Percentiles rank a stretch among this genome's conserved stretches.
Conservation (phyloP, 129 eudicot species). For the Ambrosia artemisiifolia region DNA sequence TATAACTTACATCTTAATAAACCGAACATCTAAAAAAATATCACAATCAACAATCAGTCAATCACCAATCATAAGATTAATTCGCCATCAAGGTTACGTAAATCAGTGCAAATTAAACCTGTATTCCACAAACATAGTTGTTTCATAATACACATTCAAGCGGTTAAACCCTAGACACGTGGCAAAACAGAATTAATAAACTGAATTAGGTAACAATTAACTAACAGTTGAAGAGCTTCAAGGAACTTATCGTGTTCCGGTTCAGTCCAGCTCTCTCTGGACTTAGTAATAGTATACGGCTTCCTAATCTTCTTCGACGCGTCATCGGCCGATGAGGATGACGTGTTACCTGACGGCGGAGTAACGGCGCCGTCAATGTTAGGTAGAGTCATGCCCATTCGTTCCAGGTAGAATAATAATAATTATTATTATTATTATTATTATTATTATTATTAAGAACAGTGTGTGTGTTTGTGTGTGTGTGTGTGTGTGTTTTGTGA, state of each 20-base stretch:
- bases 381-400: conserved; percentile 64
- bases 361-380: conserved; percentile 45
- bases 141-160: no score
- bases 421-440: no score
- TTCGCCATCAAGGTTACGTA: neutral
- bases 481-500: conserved; percentile 18
- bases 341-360: conserved; percentile 26
- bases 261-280: conserved; percentile 95
- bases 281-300: conserved; percentile 96
- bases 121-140: neutral
- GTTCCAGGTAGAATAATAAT: conserved; percentile 22
- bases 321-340: conserved; percentile 45
- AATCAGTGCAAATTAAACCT: neutral
- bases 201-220: neutral
- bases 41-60: neutral
- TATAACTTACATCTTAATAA: neutral
- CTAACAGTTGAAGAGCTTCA: conserved; percentile 97
- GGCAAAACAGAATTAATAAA: conserved; percentile 27
- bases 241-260: conserved; percentile 98
- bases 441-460: conserved; percentile 29
- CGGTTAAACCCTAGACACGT: conserved; percentile 16
- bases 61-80: neutral
- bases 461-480: conserved; percentile 24
- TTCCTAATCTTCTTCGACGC: conserved; percentile 69
- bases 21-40: neutral